phyloP scores from a whole-genome alignment of 305 asterid species.

The Caryopteris hybrid region DNA sequence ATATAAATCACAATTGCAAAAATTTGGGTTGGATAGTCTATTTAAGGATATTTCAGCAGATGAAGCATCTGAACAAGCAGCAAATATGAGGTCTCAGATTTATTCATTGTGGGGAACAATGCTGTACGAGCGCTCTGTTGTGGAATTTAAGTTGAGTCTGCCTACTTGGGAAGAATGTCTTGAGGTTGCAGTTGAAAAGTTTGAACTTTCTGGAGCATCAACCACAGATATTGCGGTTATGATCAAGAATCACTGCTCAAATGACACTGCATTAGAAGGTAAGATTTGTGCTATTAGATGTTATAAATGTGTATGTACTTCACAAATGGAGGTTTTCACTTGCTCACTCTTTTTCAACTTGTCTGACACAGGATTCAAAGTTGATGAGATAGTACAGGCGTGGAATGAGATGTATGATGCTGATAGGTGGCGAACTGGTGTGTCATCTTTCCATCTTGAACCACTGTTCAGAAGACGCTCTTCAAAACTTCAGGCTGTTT shows the following conservation, averaged over 20 bases:
- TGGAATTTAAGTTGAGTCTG: slow-evolving; percentile 72
- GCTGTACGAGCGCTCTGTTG: slow-evolving; percentile 87
- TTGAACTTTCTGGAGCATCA: slow-evolving; percentile 82
- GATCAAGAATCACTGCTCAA: slow-evolving; percentile 94
- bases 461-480: slow-evolving; percentile 76
- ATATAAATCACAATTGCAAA: slow-evolving; percentile 52
- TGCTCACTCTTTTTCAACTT: slow-evolving; percentile 16
- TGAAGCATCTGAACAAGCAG: slow-evolving; percentile 66
- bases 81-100: slow-evolving; percentile 69
- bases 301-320: neutral
- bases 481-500: slow-evolving; percentile 62
- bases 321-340: neutral
- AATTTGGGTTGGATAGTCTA: slow-evolving; percentile 60
- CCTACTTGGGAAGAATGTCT: slow-evolving; percentile 95
- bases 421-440: slow-evolving; percentile 75
- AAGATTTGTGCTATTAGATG: neutral
- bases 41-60: slow-evolving; percentile 55
- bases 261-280: slow-evolving; percentile 93
- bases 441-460: slow-evolving; percentile 64
- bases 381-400: slow-evolving; percentile 93
- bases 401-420: slow-evolving; percentile 95
- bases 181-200: slow-evolving; percentile 88
- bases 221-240: slow-evolving; percentile 80
- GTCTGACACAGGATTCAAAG: slow-evolving; percentile 62
- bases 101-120: slow-evolving; percentile 84